These are phyloP conservation scores for Lagenaria siceraria DNA, from an alignment of 306 rosid species.

Conservation along the genomic window DNA sequence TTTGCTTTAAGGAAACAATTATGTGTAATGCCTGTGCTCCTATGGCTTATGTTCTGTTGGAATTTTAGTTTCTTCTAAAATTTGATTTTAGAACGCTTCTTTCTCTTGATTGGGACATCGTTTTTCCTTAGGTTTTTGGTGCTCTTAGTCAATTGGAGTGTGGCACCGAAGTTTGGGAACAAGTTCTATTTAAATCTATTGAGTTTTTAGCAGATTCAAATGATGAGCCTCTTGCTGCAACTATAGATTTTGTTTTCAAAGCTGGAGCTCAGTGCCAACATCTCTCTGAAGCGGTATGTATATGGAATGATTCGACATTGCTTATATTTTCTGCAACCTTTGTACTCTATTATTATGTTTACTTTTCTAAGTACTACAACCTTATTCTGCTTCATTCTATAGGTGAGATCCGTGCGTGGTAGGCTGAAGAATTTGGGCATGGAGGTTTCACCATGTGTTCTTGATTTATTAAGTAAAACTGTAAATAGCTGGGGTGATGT, in stretches of 20 bases:
- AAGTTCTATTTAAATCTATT: conserved; percentile 59
- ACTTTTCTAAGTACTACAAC: background rate
- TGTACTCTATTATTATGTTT: conserved; percentile 6
- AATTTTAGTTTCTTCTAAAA: background rate
- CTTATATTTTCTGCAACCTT: conserved; percentile 8
- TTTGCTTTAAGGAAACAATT: background rate
- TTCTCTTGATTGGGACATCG: conserved; percentile 15
- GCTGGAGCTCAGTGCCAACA: conserved; percentile 97
- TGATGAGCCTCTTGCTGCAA: conserved; percentile 68
- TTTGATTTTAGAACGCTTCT: conserved; percentile 1
- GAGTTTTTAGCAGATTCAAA: conserved; percentile 78
- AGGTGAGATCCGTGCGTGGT: conserved; percentile 85
- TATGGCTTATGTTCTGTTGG: background rate
- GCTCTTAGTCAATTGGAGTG: conserved; percentile 93
- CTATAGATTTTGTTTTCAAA: conserved; percentile 85
- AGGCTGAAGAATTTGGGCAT: conserved; percentile 75
- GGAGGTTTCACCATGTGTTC: conserved; percentile 80
- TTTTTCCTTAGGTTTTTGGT: conserved; percentile 53
- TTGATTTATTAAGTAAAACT: conserved; percentile 80
- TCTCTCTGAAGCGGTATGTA: conserved; percentile 90
- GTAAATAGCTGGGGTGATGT: conserved; percentile 99
- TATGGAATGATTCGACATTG: conserved; percentile 10
- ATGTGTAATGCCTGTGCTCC: background rate
- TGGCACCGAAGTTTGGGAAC: conserved; percentile 94
- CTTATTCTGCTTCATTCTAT: background rate